Evolutionary conservation across 371 early-diverging fungal genomes (phyloP).

Genomic region (Zancudomyces culisetae): DNA sequence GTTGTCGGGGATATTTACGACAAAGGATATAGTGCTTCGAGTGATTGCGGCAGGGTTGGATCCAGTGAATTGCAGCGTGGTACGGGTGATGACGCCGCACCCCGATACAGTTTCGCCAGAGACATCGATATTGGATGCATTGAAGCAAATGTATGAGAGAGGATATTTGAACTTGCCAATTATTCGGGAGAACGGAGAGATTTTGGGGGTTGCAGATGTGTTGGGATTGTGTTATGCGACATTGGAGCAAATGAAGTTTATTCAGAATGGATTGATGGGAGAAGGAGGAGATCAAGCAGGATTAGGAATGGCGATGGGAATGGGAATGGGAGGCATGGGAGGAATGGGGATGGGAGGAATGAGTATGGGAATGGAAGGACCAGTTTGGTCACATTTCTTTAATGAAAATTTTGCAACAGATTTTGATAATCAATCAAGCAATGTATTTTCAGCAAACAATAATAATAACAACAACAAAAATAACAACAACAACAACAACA

Average conservation of each 20-base stretch:
- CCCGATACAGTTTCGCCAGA: conserved; percentile 78
- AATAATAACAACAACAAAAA: too few species aligned
- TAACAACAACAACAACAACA: too few species aligned
- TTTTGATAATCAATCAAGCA: conserved; percentile 7
- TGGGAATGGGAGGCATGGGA: too few species aligned
- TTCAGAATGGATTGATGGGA: conserved; percentile 24
- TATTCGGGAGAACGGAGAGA: conserved; percentile 46
- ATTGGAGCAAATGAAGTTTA: conserved; percentile 46
- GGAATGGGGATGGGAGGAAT: too few species aligned
- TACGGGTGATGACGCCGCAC: conserved; percentile 96
- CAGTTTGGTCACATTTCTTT: conserved; percentile 29
- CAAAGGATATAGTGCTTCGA: conserved; percentile 84
- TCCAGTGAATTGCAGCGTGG: conserved; percentile 75
- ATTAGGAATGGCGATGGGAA: too few species aligned
- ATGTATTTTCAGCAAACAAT: conserved; percentile 1
- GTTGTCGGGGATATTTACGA: conserved; percentile 86
- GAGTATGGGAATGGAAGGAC: conserved; percentile 17
- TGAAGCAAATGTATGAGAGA: conserved; percentile 89
- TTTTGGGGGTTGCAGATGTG: conserved; percentile 82
- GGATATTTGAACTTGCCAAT: conserved; percentile 91
- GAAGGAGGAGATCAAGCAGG: conserved; percentile 4
- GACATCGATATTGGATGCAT: conserved; percentile 76
- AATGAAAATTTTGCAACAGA: conserved; percentile 17
- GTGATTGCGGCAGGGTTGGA: conserved; percentile 87
- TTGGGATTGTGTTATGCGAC: conserved; percentile 68